These are phyloP conservation scores for Fragaria iinumae DNA, from an alignment of 306 rosid species.

Conservation along the genomic window DNA sequence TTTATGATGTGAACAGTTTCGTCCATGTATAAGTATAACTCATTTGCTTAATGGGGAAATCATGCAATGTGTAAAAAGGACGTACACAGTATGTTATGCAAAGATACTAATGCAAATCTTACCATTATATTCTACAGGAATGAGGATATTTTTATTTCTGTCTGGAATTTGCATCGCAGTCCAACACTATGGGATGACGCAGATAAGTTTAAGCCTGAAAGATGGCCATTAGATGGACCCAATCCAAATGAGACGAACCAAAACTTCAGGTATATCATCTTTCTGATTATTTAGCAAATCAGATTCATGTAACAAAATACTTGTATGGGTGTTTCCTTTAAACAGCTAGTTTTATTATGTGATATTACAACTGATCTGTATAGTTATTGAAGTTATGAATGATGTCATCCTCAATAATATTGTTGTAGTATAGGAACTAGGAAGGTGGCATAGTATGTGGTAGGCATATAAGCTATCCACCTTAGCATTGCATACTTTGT, in stretches of 20 bases:
- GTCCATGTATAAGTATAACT: neutral
- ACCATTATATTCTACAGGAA: constrained; percentile 55
- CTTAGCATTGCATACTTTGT: neutral
- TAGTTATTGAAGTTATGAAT: neutral
- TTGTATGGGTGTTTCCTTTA: neutral
- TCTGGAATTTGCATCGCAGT: constrained; percentile 94
- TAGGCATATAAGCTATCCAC: neutral
- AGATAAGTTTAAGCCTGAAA: constrained; percentile 85
- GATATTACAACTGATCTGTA: neutral
- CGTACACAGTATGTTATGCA: neutral
- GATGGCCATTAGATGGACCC: constrained; percentile 96
- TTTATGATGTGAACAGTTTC: neutral
- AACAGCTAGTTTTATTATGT: neutral
- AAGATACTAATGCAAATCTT: neutral
- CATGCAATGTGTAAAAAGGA: neutral
- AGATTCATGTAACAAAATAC: neutral
- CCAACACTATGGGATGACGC: constrained; percentile 80
- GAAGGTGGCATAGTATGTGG: neutral
- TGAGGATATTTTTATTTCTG: constrained; percentile 88
- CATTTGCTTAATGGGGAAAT: neutral
- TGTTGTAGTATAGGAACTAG: neutral
- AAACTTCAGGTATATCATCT: constrained; percentile 66
- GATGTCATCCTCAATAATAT: neutral
- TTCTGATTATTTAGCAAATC: constrained; percentile 5
- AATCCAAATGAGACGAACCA: constrained; percentile 95